These are phyloP conservation scores for Melastoma malabathricum DNA, from an alignment of 345 rosid species.

Conservation along the genomic window DNA sequence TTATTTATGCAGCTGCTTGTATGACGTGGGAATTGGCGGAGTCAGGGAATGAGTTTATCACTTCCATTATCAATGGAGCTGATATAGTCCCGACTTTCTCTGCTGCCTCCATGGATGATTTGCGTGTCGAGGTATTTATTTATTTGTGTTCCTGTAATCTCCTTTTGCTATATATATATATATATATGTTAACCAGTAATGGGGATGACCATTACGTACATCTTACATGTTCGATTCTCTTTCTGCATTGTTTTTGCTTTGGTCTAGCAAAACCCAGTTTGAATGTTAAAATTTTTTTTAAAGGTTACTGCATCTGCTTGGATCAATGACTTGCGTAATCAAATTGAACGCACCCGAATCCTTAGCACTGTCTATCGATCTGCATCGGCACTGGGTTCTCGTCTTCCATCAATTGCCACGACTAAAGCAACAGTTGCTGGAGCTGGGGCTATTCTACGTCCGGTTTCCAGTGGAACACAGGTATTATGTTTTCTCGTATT, in stretches of 20 bases:
- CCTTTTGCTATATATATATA: no score
- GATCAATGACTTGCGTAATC: conserved; percentile 86
- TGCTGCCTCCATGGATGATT: conserved; percentile 82
- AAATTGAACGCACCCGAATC: conserved; percentile 72
- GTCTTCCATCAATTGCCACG: conserved; percentile 82
- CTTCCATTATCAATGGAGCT: conserved; percentile 72
- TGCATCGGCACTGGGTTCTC: conserved; percentile 81
- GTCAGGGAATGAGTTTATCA: conserved; percentile 66
- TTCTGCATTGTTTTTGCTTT: no score
- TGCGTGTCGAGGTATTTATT: conserved; percentile 68
- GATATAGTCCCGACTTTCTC: conserved; percentile 96
- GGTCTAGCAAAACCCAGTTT: no score
- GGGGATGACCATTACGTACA: no score
- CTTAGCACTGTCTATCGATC: conserved; percentile 87
- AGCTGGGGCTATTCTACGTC: conserved; percentile 83
- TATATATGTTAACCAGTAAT: no score
- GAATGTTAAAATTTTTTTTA: no score
- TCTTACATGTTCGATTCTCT: no score
- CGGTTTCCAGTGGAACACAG: conserved; percentile 90
- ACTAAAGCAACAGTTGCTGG: conserved; percentile 96
- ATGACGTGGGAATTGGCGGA: conserved; percentile 99
- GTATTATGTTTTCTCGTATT: conserved; percentile 13
- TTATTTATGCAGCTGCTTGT: conserved; percentile 64
- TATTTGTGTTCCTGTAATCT: not conserved
- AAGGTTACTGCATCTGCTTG: conserved; percentile 94